Conservation (phyloP, 495 filamentous ascomycete species). For the Xylaria nigripes region DNA sequence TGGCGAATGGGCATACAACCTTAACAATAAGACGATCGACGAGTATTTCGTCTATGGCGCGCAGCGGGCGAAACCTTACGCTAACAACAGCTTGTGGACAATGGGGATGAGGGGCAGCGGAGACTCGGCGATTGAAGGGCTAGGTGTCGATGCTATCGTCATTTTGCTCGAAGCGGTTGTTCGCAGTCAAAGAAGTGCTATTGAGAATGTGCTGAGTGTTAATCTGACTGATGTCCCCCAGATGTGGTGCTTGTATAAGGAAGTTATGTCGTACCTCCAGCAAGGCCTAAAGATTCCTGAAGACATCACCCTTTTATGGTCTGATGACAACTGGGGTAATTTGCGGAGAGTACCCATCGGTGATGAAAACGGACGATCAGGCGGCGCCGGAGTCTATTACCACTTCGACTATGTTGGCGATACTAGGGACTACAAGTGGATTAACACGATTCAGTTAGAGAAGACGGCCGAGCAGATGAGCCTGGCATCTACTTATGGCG, state of each 20-base stretch:
- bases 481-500: slow-evolving; percentile 52
- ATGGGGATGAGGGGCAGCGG: slow-evolving; percentile 68
- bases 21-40: slow-evolving; percentile 56
- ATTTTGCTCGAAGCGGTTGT: slow-evolving; percentile 51
- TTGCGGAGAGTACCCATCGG: slow-evolving; percentile 54
- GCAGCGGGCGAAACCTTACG: slow-evolving; percentile 54
- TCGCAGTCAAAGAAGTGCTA: slow-evolving; percentile 48
- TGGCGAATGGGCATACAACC: slow-evolving; percentile 58
- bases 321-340: slow-evolving; percentile 72
- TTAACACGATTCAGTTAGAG: slow-evolving; percentile 59
- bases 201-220: slow-evolving; percentile 46
- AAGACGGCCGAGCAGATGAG: slow-evolving; percentile 61
- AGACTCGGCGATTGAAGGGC: slow-evolving; percentile 51
- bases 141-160: slow-evolving; percentile 48
- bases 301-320: slow-evolving; percentile 64
- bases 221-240: slow-evolving; percentile 55
- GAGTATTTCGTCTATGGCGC: slow-evolving; percentile 62
- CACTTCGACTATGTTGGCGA: slow-evolving; percentile 68
- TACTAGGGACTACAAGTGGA: slow-evolving; percentile 60
- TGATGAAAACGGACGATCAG: slow-evolving; percentile 51
- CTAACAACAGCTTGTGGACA: slow-evolving; percentile 53
- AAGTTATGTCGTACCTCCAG: slow-evolving; percentile 61
- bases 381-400: slow-evolving; percentile 70
- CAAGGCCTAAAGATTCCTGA: slow-evolving; percentile 60
- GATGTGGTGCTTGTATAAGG: slow-evolving; percentile 66